A percentile compares a stretch with the other conserved stretches of the same genome.
Conservation (phyloP, 1,284 basidiomycete species). For the Melanopsichium pennsylvanicum region DNA sequence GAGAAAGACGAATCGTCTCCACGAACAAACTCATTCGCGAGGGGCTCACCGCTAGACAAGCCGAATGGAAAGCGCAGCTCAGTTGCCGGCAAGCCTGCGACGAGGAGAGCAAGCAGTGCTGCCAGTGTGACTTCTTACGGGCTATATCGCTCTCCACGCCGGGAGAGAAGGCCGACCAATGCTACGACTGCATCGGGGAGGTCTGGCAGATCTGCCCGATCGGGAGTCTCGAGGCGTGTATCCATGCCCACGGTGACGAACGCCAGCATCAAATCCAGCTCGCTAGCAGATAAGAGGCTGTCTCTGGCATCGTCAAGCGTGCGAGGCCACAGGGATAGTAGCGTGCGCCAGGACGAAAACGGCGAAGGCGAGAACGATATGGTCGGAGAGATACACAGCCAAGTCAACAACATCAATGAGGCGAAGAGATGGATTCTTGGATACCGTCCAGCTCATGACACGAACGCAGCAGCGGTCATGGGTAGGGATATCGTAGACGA, state of each 20-base stretch:
- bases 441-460: not conserved
- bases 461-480: not conserved
- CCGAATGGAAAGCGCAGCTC: slow-evolving; percentile 9
- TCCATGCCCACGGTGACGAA: slow-evolving; percentile 9
- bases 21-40: slow-evolving; percentile 4
- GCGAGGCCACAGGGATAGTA: not conserved
- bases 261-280: not conserved
- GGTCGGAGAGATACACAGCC: slow-evolving; percentile 9
- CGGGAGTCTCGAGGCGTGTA: not conserved
- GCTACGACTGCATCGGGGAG: slow-evolving; percentile 6
- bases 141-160: not conserved
- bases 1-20: slow-evolving; percentile 6
- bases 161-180: slow-evolving; percentile 8
- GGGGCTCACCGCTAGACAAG: slow-evolving; percentile 7
- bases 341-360: slow-evolving; percentile 8
- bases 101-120: not conserved
- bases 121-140: not conserved
- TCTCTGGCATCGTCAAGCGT: slow-evolving; percentile 10
- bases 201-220: slow-evolving; percentile 5
- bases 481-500: slow-evolving; percentile 17
- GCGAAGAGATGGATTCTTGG: slow-evolving; percentile 22
- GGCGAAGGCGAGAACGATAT: slow-evolving; percentile 12
- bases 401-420: slow-evolving; percentile 18
- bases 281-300: not conserved
- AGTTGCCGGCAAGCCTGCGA: not conserved